A percentile compares a stretch with the other conserved stretches of the same genome.
Evolutionary conservation across 2,329 filamentous ascomycete species (phyloP).

Genomic region (Eurotiales sp.): DNA sequence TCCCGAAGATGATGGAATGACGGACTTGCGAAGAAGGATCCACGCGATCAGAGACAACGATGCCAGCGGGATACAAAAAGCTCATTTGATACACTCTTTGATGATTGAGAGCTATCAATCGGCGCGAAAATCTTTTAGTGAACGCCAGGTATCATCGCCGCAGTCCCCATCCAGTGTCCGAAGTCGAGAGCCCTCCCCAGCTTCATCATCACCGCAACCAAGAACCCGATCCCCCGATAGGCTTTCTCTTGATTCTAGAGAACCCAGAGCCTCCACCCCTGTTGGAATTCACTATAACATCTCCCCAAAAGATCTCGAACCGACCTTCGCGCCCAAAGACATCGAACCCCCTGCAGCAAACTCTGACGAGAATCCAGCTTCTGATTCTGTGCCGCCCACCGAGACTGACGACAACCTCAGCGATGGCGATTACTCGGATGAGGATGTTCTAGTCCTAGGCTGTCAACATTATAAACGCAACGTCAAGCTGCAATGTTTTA

Average conservation of each 20-base stretch:
- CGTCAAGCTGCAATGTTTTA: constrained; percentile 89
- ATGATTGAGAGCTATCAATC: constrained; percentile 66
- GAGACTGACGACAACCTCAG: constrained; percentile 25
- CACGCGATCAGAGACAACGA: constrained; percentile 63
- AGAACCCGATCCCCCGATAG: constrained; percentile 29
- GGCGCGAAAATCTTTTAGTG: constrained; percentile 32
- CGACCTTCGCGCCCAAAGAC: constrained; percentile 59
- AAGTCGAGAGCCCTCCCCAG: constrained; percentile 20
- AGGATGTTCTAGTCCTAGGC: constrained; percentile 59
- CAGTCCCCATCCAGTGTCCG: constrained; percentile 25
- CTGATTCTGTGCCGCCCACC: background rate
- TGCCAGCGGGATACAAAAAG: constrained; percentile 61
- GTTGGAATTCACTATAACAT: constrained; percentile 38
- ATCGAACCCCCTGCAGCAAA: background rate
- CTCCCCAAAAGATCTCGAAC: constrained; percentile 56
- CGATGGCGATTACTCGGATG: constrained; percentile 44
- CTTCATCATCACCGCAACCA: constrained; percentile 32
- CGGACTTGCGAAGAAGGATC: constrained; percentile 62
- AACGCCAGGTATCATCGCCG: constrained; percentile 15
- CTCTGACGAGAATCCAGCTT: background rate
- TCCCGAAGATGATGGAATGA: constrained; percentile 78
- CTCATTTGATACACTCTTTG: constrained; percentile 65
- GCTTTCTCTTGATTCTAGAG: constrained; percentile 23
- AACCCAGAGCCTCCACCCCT: constrained; percentile 26
- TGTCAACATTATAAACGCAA: constrained; percentile 94